Evolutionary conservation across 129 eudicot species (phyloP), one percentile per base, ranked within the genome.

Genomic region (Ambrosia trifida): DNA sequence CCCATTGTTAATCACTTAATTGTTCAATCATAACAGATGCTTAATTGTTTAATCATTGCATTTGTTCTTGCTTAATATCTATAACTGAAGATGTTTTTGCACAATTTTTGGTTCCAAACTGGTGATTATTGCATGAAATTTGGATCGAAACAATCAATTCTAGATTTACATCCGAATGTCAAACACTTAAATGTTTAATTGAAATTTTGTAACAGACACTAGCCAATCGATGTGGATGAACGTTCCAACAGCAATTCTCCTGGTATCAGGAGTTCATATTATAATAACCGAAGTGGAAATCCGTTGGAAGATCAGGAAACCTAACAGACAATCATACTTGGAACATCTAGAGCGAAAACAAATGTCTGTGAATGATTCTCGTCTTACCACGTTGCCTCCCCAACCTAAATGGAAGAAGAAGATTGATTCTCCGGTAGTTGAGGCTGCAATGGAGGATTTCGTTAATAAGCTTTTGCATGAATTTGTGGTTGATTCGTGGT

Each of bases 171-270:
- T 6, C 7, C 30, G 0, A 17, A 51, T 18, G 10, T 51, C 24
- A 10, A 7, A 6, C 44, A 40, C 44, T 7, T 7, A 40, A 31
- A 66, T 31, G 71, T 50, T 43, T 78, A 31, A 72, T 0, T 40
- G 11, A 6, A 40, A 40, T 40, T 40, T 40, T 79, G 41, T 19
- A 76, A 83, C 96, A 95, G 99, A 95, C 63, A 87, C 97, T 16
- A 95, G 99, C 82, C 90, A 90, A 84, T 95, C 96, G 60, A 95
- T 95, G 95, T 88, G 96, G 92, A 88, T 95, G 96, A 95, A 95
- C 76, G 71, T 88, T 35, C 99, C 99, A 20, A 73, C 90, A 77
- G 89, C 99, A n/a, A 46, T 95, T 71, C 80, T 95, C 38, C 41
- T 95, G 56, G 89, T 89, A 78, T 75, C 84, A 77, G 89, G 85